Conservation (phyloP, 306 rosid genomes). For the Trichosanthes truncata region DNA sequence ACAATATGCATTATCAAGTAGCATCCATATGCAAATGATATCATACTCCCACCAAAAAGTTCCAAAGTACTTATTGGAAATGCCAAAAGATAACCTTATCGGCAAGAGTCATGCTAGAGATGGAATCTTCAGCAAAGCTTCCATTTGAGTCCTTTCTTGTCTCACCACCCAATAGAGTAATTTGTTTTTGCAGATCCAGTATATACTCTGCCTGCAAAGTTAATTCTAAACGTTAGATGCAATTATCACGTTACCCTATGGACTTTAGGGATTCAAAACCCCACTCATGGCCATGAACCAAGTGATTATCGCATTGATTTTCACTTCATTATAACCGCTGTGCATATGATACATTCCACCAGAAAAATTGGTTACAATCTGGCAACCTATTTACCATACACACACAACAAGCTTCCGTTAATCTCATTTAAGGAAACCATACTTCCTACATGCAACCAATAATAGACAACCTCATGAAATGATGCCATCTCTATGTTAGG, state of each 20-base stretch:
- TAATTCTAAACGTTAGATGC: background rate
- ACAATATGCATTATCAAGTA: background rate
- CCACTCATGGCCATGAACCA: background rate
- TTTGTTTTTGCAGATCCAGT: constrained; percentile 89
- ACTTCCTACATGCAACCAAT: background rate
- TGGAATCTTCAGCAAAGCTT: constrained; percentile 55
- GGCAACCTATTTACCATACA: background rate
- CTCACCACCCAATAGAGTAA: constrained; percentile 75
- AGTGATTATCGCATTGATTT: background rate
- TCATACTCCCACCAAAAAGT: background rate
- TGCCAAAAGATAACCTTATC: constrained; percentile 53
- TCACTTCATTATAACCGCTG: background rate
- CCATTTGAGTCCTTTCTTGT: constrained; percentile 71
- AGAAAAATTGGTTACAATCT: background rate
- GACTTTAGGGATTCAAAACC: background rate
- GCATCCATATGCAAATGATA: background rate
- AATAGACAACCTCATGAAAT: background rate
- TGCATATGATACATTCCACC: background rate
- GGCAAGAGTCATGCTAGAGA: constrained; percentile 55
- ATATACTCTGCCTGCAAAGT: constrained; percentile 73
- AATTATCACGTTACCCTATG: background rate
- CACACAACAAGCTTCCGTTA: background rate
- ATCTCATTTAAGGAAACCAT: background rate
- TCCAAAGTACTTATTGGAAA: background rate
- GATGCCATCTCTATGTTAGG: background rate